Base-by-base conservation (phyloP, 495 filamentous ascomycete genomes). In the Hyaloscypha variabilis region DNA sequence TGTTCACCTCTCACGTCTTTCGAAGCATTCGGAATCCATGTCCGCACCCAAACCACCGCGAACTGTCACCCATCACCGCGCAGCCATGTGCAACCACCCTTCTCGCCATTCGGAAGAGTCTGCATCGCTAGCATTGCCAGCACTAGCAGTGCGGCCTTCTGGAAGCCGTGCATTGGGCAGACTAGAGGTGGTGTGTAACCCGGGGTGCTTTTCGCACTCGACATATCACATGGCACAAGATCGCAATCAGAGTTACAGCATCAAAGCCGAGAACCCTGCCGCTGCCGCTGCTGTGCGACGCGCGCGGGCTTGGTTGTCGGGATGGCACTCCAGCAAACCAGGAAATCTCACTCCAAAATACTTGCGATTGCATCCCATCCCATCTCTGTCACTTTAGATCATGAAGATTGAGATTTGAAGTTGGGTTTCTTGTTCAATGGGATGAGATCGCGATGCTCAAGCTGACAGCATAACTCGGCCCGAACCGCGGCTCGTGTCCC, bases 161-260 rank as follows among this genome's bases (percentile, higher is more conserved):
- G 39, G 39, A 46, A 46, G 39, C 31, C 39, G 39, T 4, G 39
- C 13, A 46, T 46, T 46, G 39, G 39, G 39, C 11, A 46, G 39
- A 46, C 10, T n/a, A n/a, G n/a, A 19, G 17, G 11, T 3, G 31
- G 31, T 23, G 64, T 67, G 64, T 62, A 67, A 67, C 58, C 11
- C 49, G 31, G 30, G 58, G 65, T 63, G 65, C 25, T 46, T 57
- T 42, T 46, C 58, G 25, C 25, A 58, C 19, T 28, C 56, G 65
- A 67, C 23, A 51, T 52, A 60, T 67, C 65, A 67, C 60, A 63
- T 58, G 65, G 59, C 29, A 67, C 59, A 63, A 67, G 59, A 67
- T 67, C 59, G 51, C 17, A 24, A 59, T 49, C 36, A 30, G 57
- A 13, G n/a, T n/a, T n/a, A 42, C 64, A 62, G 54, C 65, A 51